These are phyloP conservation scores for Aspergillus sojae DNA, from an alignment of 2,329 filamentous ascomycete species.

Conservation along the genomic window DNA sequence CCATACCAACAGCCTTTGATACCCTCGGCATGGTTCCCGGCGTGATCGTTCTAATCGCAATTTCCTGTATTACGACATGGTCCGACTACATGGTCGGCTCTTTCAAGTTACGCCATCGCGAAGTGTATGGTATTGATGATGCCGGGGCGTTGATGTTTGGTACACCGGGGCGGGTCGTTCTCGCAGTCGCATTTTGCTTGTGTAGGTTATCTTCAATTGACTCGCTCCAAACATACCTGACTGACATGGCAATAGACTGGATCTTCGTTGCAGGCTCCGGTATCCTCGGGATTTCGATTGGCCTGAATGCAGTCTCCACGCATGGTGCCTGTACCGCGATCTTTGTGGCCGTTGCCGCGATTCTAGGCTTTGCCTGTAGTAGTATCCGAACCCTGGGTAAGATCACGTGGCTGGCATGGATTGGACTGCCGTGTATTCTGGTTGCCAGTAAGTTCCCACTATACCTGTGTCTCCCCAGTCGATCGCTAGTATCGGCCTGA, in stretches of 20 bases:
- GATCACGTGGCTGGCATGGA: slow-evolving; percentile 38
- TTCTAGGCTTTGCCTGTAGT: slow-evolving; percentile 24
- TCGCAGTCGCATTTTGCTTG: slow-evolving; percentile 32
- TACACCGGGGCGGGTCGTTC: slow-evolving; percentile 43
- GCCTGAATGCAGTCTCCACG: slow-evolving; percentile 42
- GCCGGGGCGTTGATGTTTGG: slow-evolving; percentile 59
- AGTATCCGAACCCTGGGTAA: slow-evolving; percentile 38
- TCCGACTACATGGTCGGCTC: slow-evolving; percentile 49
- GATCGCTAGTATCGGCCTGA: background rate
- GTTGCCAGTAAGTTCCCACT: slow-evolving; percentile 13
- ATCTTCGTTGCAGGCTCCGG: slow-evolving; percentile 45
- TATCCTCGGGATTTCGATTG: slow-evolving; percentile 45
- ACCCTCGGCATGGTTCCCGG: slow-evolving; percentile 53
- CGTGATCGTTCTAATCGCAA: slow-evolving; percentile 44
- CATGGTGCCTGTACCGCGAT: slow-evolving; percentile 35
- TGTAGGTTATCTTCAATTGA: background rate
- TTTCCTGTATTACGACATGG: slow-evolving; percentile 53
- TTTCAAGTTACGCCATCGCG: slow-evolving; percentile 57
- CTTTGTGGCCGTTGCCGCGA: slow-evolving; percentile 24
- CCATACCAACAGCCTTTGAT: slow-evolving; percentile 51
- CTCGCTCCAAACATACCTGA: background rate
- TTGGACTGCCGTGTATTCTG: slow-evolving; percentile 24
- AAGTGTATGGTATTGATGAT: slow-evolving; percentile 61
- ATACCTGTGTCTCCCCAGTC: no score
- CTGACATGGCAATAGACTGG: slow-evolving; percentile 23